Conservation (phyloP, 305 asterid species). For the Rubia peregrina region DNA sequence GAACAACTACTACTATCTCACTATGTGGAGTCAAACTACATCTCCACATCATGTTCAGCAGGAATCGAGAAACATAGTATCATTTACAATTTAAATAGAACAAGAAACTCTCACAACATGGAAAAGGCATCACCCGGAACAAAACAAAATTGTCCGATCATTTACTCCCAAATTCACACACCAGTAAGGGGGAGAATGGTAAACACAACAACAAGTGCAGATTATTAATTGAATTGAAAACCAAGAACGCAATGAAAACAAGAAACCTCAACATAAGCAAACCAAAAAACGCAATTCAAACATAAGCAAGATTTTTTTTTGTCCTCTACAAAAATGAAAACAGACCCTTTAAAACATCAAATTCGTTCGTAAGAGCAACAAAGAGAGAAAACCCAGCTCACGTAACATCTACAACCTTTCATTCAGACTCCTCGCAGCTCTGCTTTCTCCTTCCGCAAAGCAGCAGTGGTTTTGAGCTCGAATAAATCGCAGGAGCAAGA, state of each 20-base stretch:
- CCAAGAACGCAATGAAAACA: too few relatives aligned
- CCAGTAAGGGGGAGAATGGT: not conserved
- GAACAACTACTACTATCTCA: not conserved
- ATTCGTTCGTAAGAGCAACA: not conserved
- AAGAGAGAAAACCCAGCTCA: conserved; percentile 2
- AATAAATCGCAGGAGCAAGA: not conserved
- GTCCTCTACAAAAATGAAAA: not conserved
- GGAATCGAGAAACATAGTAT: not conserved
- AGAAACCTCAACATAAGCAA: not conserved
- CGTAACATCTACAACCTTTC: not conserved
- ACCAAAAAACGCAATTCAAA: not conserved
- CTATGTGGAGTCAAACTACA: too few relatives aligned
- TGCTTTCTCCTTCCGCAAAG: too few relatives aligned
- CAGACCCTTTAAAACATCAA: not conserved
- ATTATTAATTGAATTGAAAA: not conserved
- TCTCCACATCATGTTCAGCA: too few relatives aligned
- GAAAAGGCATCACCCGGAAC: not conserved
- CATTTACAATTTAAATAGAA: not conserved
- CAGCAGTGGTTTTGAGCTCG: conserved; percentile 1
- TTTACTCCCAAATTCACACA: not conserved
- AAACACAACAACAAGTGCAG: not conserved
- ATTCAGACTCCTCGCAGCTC: not conserved
- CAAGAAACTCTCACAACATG: not conserved
- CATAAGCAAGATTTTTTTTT: not conserved
- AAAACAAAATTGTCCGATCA: not conserved